Evolutionary conservation across 768 basidiomycete genomes (phyloP).

Genomic region (Hemileccinum rubropunctum): DNA sequence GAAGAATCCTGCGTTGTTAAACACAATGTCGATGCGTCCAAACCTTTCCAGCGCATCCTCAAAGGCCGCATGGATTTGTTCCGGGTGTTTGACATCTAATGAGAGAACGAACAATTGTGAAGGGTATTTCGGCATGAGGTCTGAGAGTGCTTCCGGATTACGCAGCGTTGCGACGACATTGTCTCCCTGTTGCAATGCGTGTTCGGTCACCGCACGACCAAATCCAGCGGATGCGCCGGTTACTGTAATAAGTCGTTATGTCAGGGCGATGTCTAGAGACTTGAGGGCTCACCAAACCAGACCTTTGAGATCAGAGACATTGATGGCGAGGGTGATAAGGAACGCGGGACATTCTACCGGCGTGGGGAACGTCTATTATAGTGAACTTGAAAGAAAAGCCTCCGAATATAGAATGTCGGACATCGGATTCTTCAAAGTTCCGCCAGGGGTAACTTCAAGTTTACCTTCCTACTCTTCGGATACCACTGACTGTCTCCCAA

Average conservation of each 20-base stretch:
- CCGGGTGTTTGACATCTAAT: slow-evolving; percentile 37
- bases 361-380: too few relatives aligned
- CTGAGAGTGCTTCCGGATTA: slow-evolving; percentile 26
- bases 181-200: slow-evolving; percentile 37
- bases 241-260: slow-evolving; percentile 23
- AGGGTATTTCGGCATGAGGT: slow-evolving; percentile 27
- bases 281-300: slow-evolving; percentile 21
- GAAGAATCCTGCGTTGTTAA: slow-evolving; percentile 40
- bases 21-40: slow-evolving; percentile 44
- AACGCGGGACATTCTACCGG: background rate
- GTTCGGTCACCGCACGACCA: slow-evolving; percentile 35
- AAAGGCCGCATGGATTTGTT: slow-evolving; percentile 37
- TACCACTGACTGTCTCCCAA: too few relatives aligned
- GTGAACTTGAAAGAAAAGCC: too few relatives aligned
- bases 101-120: slow-evolving; percentile 36
- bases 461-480: too few relatives aligned
- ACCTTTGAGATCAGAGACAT: slow-evolving; percentile 15
- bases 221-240: slow-evolving; percentile 41
- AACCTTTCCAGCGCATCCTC: slow-evolving; percentile 32
- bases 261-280: background rate
- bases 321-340: background rate
- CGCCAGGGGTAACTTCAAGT: too few relatives aligned
- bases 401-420: too few relatives aligned
- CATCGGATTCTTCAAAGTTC: too few relatives aligned
- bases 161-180: slow-evolving; percentile 43